Percentiles rank a stretch among this genome's conserved stretches.
Conservation (phyloP, 2,329 filamentous ascomycete species). For the Alternaria angustiovoidea region DNA sequence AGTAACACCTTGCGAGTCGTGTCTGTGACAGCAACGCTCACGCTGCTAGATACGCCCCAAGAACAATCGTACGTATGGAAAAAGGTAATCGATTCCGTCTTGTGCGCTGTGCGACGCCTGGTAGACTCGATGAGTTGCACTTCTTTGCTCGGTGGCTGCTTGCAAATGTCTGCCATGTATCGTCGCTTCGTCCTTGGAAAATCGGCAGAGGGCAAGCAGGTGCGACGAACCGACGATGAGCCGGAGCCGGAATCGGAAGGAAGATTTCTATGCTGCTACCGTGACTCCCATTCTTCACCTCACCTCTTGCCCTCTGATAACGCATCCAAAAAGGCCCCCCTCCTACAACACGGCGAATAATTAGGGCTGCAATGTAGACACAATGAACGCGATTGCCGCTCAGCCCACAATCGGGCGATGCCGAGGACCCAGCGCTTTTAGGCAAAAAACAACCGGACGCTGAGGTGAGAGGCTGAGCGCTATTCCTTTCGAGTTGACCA, state of each 20-base stretch:
- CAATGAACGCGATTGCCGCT: not conserved
- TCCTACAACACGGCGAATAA: not conserved
- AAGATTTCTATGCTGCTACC: not conserved
- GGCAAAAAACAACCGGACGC: not conserved
- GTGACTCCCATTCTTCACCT: constrained; percentile 1
- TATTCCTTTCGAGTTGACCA: not conserved
- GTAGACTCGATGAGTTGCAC: too few species aligned
- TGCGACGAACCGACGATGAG: constrained; percentile 3
- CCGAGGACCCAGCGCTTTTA: not conserved
- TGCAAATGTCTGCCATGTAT: not conserved
- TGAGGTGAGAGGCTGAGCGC: constrained; percentile 12
- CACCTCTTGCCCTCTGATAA: not conserved
- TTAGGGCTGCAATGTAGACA: not conserved
- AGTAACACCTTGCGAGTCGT: too few species aligned
- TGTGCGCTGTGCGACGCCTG: not conserved
- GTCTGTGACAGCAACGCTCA: too few species aligned
- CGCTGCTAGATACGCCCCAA: too few species aligned
- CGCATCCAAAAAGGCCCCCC: not conserved
- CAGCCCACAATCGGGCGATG: not conserved
- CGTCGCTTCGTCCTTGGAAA: not conserved
- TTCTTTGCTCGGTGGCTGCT: not conserved
- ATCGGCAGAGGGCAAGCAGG: not conserved
- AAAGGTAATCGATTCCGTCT: not conserved
- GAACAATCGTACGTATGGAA: too few species aligned
- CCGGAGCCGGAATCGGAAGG: not conserved